phyloP scores from a whole-genome alignment of 169 alveolate species.

The Eimeria acervulina region DNA sequence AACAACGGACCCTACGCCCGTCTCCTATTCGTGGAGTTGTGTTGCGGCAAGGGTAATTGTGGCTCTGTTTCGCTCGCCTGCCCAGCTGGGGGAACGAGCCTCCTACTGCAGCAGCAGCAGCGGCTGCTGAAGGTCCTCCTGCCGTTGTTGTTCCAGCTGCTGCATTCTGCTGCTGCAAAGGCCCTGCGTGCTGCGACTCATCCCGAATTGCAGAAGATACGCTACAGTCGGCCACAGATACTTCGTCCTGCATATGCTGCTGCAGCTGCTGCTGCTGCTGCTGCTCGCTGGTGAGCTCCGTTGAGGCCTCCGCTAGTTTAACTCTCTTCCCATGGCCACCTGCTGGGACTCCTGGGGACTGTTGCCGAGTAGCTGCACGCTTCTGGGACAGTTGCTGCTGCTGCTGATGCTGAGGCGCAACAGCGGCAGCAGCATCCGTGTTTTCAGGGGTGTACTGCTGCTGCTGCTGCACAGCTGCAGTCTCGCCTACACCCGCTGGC shows the following conservation, averaged over 20 bases:
- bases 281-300: constrained; percentile 56
- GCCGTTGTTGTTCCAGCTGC: neutral
- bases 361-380: constrained; percentile 57
- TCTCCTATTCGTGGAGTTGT: constrained; percentile 80
- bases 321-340: constrained; percentile 51
- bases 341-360: constrained; percentile 54
- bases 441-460: constrained; percentile 36
- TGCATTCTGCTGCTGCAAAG: constrained; percentile 29
- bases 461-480: constrained; percentile 70
- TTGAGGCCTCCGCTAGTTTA: constrained; percentile 7
- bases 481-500: constrained; percentile 37
- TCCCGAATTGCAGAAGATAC: constrained; percentile 17
- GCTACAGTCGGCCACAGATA: constrained; percentile 53
- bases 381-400: constrained; percentile 44
- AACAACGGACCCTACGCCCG: constrained; percentile 81
- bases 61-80: constrained; percentile 62
- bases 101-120: constrained; percentile 57
- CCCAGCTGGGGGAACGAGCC: constrained; percentile 24
- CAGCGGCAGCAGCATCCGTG: constrained; percentile 16
- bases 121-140: constrained; percentile 38
- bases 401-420: constrained; percentile 64
- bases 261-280: constrained; percentile 69
- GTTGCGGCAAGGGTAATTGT: constrained; percentile 75
- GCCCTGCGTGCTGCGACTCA: constrained; percentile 52
- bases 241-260: constrained; percentile 71